A percentile compares a stretch with the other conserved stretches of the same genome.
Evolutionary conservation across 768 basidiomycete genomes (phyloP).

Genomic region (Chalciporus pseudorubinellus): DNA sequence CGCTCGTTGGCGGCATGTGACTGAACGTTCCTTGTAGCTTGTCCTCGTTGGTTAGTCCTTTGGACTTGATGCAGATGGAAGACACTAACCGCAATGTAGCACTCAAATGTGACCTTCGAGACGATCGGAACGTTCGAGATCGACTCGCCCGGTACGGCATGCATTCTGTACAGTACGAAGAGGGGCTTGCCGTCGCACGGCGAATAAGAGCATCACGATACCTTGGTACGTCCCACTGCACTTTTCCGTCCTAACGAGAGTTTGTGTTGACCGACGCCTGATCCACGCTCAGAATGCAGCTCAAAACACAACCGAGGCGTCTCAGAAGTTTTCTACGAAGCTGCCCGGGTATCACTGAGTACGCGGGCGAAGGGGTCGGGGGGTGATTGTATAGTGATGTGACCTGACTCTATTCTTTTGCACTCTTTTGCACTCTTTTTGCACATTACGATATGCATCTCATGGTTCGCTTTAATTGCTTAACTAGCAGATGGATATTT

Average conservation of each 20-base stretch:
- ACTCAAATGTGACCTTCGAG: slow-evolving; percentile 92
- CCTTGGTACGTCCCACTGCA: slow-evolving; percentile 67
- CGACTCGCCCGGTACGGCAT: slow-evolving; percentile 67
- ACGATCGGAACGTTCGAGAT: slow-evolving; percentile 71
- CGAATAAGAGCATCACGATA: slow-evolving; percentile 93
- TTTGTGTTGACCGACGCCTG: not conserved
- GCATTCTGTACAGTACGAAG: slow-evolving; percentile 86
- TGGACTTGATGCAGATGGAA: not conserved
- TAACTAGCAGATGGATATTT: not conserved
- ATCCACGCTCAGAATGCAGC: slow-evolving; percentile 71
- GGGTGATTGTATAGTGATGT: slow-evolving; percentile 59
- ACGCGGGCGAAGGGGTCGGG: slow-evolving; percentile 68
- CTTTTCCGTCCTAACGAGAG: too few species aligned
- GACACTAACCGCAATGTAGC: slow-evolving; percentile 45
- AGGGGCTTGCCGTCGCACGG: slow-evolving; percentile 83
- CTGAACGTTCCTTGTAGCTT: slow-evolving; percentile 45
- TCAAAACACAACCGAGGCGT: slow-evolving; percentile 97
- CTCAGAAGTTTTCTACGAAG: slow-evolving; percentile 89
- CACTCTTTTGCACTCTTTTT: slow-evolving; percentile 6
- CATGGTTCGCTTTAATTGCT: slow-evolving; percentile 23
- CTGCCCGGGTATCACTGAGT: slow-evolving; percentile 78
- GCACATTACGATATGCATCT: slow-evolving; percentile 13
- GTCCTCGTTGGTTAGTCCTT: slow-evolving; percentile 78
- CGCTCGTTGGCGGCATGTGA: not conserved
- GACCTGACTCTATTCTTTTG: slow-evolving; percentile 21